Conservation (phyloP, 805 yeast species). For the Alloascoidea hylecoeti region DNA sequence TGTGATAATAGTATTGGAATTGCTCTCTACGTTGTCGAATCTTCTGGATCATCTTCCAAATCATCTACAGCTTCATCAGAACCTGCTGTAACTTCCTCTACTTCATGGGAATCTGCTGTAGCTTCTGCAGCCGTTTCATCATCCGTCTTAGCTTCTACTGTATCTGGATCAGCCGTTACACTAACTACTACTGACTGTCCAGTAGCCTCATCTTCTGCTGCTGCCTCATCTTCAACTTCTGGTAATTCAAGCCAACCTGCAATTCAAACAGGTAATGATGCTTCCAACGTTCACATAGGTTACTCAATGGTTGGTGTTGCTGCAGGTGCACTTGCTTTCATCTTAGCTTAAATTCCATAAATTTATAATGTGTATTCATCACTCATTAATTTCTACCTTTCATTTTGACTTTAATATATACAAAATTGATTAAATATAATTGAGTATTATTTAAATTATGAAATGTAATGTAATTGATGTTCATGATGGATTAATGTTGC, state of each 20-base stretch:
- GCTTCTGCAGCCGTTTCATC: constrained; percentile 2
- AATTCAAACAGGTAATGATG: not conserved
- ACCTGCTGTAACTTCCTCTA: not conserved
- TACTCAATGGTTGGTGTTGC: constrained; percentile 1
- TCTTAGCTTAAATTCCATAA: not conserved
- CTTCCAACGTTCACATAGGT: constrained; percentile 2
- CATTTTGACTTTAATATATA: too few relatives aligned
- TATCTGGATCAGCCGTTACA: constrained; percentile 2
- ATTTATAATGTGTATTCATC: too few relatives aligned
- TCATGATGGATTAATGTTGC: too few relatives aligned
- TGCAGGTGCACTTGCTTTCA: constrained; percentile 10
- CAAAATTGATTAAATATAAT: too few relatives aligned
- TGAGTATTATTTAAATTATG: too few relatives aligned
- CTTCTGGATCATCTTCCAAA: constrained; percentile 1
- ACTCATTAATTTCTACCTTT: too few relatives aligned
- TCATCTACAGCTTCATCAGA: constrained; percentile 2
- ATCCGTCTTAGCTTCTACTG: not conserved
- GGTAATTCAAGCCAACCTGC: constrained; percentile 1
- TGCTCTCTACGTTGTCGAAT: constrained; percentile 1
- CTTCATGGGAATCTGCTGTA: constrained; percentile 1
- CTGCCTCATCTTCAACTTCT: constrained; percentile 1
- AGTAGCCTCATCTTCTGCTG: not conserved
- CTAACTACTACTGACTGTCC: constrained; percentile 3
- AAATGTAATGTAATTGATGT: too few relatives aligned
- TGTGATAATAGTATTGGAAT: constrained; percentile 5